Percentiles rank a stretch among this genome's conserved stretches.
Evolutionary conservation across 345 rosid genomes (phyloP).

Genomic region (Corymbia maculata): DNA sequence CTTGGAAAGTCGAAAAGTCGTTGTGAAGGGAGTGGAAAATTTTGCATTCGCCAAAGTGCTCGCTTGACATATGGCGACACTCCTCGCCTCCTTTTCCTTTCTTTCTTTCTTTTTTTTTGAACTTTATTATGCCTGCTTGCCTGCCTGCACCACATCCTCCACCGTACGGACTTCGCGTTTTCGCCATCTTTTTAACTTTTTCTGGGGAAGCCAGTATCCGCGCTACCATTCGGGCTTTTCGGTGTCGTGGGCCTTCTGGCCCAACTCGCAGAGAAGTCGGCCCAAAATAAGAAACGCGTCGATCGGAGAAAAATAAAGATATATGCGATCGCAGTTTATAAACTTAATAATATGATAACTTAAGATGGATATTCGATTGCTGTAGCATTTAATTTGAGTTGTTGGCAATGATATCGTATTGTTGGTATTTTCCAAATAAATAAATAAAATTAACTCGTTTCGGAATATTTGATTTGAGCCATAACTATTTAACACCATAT

Average conservation of each 20-base stretch:
- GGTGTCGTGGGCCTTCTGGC: background rate
- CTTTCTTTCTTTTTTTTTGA: background rate
- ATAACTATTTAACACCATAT: fast-evolving
- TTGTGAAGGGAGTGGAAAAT: background rate
- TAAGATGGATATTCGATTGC: no score
- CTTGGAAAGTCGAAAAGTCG: background rate
- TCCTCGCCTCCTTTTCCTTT: background rate
- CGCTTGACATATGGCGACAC: background rate
- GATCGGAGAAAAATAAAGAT: background rate
- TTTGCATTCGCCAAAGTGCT: background rate
- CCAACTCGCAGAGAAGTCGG: background rate
- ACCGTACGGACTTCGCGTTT: background rate
- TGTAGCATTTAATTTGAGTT: background rate
- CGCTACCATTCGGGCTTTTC: background rate
- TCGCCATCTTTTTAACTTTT: background rate
- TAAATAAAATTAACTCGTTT: fast-evolving
- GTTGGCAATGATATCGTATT: background rate
- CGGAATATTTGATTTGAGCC: no score
- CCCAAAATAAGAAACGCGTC: background rate
- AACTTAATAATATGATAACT: background rate
- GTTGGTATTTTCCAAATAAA: no score
- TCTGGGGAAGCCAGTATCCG: background rate
- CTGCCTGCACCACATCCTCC: background rate
- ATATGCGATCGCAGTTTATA: fast-evolving
- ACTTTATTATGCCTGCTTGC: background rate